Evolutionary conservation across 495 filamentous ascomycete species (phyloP).

Genomic region (Poronia punctata): DNA sequence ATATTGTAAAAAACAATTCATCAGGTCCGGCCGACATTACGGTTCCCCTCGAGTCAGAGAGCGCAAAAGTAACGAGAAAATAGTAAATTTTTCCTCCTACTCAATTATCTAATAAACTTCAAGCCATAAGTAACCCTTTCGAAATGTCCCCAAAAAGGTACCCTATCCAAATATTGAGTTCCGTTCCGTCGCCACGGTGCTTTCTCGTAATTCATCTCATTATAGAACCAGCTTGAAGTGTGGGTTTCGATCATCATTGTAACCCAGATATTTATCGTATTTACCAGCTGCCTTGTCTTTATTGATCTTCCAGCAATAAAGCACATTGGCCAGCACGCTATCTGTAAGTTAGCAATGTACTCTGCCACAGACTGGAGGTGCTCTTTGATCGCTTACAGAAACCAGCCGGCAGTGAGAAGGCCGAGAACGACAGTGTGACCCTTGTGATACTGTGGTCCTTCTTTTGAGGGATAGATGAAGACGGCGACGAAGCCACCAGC

Average conservation of each 20-base stretch:
- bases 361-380: not conserved
- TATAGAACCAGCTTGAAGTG: slow-evolving; percentile 56
- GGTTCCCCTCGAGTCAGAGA: no score
- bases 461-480: slow-evolving; percentile 51
- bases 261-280: slow-evolving; percentile 51
- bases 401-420: slow-evolving; percentile 53
- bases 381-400: slow-evolving; percentile 46
- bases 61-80: no score
- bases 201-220: slow-evolving; percentile 1
- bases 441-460: slow-evolving; percentile 40
- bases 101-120: no score
- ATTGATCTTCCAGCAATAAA: slow-evolving; percentile 62
- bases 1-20: no score
- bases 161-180: no score
- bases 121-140: no score
- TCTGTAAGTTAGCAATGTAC: slow-evolving; percentile 11
- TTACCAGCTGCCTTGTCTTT: slow-evolving; percentile 56
- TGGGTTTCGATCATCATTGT: slow-evolving; percentile 60
- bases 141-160: no score
- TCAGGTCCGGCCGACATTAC: no score
- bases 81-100: no score
- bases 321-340: slow-evolving; percentile 56
- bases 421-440: slow-evolving; percentile 56
- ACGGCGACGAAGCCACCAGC: slow-evolving; percentile 46
- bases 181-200: no score